Conservation (phyloP, 2,329 filamentous ascomycete genomes). For the Coniochaeta sp. region DNA sequence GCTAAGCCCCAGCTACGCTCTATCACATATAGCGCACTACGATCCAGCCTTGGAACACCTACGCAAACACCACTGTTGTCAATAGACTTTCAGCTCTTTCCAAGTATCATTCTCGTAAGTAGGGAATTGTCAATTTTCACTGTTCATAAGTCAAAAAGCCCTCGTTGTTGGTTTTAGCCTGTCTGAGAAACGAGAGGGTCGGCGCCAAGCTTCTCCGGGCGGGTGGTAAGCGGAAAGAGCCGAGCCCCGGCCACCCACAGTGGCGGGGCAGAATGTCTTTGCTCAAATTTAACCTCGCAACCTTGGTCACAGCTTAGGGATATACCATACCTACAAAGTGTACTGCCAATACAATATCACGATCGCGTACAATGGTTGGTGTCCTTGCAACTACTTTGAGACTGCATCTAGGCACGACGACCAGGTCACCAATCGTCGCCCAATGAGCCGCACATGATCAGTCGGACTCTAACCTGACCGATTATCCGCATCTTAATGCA, state of each 20-base stretch:
- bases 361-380: background rate
- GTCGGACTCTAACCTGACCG: background rate
- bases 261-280: background rate
- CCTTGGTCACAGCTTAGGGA: too few relatives aligned
- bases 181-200: background rate
- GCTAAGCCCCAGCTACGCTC: background rate
- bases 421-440: background rate
- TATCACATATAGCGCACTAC: background rate
- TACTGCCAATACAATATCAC: background rate
- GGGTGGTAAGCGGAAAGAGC: background rate
- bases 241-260: background rate
- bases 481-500: background rate
- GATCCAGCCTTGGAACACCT: background rate
- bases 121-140: background rate
- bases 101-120: too few relatives aligned
- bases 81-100: background rate
- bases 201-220: background rate
- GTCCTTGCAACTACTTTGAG: background rate
- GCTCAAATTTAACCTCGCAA: too few relatives aligned
- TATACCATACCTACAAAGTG: background rate
- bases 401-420: background rate
- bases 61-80: background rate
- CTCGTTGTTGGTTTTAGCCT: background rate
- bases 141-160: background rate
- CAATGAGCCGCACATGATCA: background rate